Evolutionary conservation across 2,329 filamentous ascomycete species (phyloP), one percentile per base, ranked within the genome.

Genomic region (Verticillium isaacii): DNA sequence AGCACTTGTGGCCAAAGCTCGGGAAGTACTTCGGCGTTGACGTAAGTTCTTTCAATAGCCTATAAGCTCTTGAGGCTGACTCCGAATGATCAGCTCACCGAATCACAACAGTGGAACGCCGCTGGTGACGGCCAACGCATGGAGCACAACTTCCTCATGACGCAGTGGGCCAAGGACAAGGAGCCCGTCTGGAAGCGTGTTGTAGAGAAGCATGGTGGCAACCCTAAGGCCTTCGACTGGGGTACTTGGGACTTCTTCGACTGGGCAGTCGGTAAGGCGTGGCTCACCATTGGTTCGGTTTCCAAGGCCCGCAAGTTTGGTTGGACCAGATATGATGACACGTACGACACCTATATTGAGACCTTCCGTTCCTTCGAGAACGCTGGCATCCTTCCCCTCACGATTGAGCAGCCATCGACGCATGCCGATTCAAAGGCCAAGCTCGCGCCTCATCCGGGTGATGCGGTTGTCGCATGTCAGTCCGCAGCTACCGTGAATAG

Each of bases 21-120:
- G 68, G 63, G 0, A 59, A 59, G 14, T 68, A 71, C 57, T 67
- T 70, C 2, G 68, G 66, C 5, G 54, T 70, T 12, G 63, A 70
- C 36, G 68, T 67, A 32, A 41, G 63, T 59, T 4, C 5, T 15
- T 9, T 56, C 6, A 5, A n/a, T 32, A 6, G 14, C 32, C 6
- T 55, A 5, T 50, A n/a, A 8, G 25, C 14, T 60, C 25, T 3
- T 17, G 3, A n/a, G n/a, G 5, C 59, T 41, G n/a, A 60, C 14
- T 19, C 1, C 11, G 17, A 15, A 15, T 37, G 29, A n/a, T 3
- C 4, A 65, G 63, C 25, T 63, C n/a, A 54, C 61, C n/a, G 59
- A 65, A 3, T 19, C 56, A 15, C 36, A 61, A n/a, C 60, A 57
- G 12, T 64, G 61, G 61, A 63, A 32, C 7, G 62, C 59, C 6